A percentile compares a stretch with the other conserved stretches of the same genome.
Conservation (phyloP, 306 rosid genomes). For the Crataegus laevigata region DNA sequence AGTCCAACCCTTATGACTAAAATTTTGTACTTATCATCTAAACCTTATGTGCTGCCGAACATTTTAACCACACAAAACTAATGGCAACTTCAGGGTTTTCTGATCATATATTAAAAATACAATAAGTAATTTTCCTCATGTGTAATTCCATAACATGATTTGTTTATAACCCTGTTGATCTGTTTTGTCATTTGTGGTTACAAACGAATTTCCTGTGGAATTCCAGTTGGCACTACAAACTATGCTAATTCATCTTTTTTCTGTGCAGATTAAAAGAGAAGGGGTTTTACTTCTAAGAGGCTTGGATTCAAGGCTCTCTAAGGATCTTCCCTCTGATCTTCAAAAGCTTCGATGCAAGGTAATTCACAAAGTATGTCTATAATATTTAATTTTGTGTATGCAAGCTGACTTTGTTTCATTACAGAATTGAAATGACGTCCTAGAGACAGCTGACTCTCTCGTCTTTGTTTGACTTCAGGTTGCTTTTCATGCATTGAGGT, state of each 20-base stretch:
- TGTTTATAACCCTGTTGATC: not conserved
- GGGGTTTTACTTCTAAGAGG: constrained; percentile 88
- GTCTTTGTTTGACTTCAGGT: constrained; percentile 45
- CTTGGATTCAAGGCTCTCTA: constrained; percentile 82
- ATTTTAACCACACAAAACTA: not conserved
- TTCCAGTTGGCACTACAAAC: not conserved
- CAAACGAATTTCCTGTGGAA: not conserved
- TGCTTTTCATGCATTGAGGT: constrained; percentile 90
- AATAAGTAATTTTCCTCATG: not conserved
- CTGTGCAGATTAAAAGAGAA: constrained; percentile 74
- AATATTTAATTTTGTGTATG: not conserved
- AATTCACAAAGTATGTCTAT: not conserved
- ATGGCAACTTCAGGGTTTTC: not conserved
- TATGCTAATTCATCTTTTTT: constrained; percentile 12
- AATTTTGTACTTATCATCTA: not conserved
- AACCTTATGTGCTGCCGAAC: not conserved
- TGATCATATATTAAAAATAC: not conserved
- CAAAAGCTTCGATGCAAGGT: constrained; percentile 99
- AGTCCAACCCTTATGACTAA: not conserved
- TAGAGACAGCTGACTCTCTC: constrained; percentile 10
- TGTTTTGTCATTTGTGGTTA: not conserved
- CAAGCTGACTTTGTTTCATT: not conserved
- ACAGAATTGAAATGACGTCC: not conserved
- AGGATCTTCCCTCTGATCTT: constrained; percentile 96
- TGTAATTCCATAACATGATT: not conserved